phyloP scores from a whole-genome alignment of 768 basidiomycete species.

The Boletus sensibilis region DNA sequence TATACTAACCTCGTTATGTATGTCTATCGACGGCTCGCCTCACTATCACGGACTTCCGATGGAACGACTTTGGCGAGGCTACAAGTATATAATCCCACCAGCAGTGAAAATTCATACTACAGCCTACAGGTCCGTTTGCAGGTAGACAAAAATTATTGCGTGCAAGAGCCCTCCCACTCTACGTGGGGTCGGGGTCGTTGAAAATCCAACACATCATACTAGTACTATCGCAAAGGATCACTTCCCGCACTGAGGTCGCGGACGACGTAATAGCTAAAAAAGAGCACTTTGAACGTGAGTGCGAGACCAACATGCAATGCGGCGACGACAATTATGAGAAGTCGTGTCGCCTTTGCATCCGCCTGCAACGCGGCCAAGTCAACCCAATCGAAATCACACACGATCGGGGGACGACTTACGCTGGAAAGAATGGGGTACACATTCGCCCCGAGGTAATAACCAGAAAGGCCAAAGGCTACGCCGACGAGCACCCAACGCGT shows the following conservation, averaged over 20 bases:
- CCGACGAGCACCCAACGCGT: constrained; percentile 80
- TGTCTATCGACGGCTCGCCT: too few species aligned
- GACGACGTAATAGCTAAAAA: constrained; percentile 60
- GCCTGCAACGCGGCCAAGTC: constrained; percentile 46
- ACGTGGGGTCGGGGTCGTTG: too few species aligned
- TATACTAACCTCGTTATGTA: too few species aligned
- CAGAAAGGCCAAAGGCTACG: constrained; percentile 73
- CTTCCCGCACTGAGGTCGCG: constrained; percentile 35
- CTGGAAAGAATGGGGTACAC: constrained; percentile 88
- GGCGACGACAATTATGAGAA: constrained; percentile 75
- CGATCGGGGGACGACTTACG: constrained; percentile 44
- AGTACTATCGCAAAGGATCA: constrained; percentile 21
- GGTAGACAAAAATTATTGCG: too few species aligned
- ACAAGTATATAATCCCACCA: too few species aligned
- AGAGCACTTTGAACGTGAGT: constrained; percentile 74
- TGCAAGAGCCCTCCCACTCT: too few species aligned
- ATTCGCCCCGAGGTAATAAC: constrained; percentile 81
- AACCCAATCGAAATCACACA: background rate
- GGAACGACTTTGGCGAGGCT: too few species aligned
- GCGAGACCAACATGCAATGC: constrained; percentile 78
- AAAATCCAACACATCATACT: background rate
- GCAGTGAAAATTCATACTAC: too few species aligned
- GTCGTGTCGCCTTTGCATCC: constrained; percentile 81
- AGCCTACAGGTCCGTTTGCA: too few species aligned
- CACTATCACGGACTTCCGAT: too few species aligned